Percentiles rank a stretch among this genome's conserved stretches.
Evolutionary conservation across 1,139 yeast species (phyloP).

Genomic region (Kodamaea suecica): DNA sequence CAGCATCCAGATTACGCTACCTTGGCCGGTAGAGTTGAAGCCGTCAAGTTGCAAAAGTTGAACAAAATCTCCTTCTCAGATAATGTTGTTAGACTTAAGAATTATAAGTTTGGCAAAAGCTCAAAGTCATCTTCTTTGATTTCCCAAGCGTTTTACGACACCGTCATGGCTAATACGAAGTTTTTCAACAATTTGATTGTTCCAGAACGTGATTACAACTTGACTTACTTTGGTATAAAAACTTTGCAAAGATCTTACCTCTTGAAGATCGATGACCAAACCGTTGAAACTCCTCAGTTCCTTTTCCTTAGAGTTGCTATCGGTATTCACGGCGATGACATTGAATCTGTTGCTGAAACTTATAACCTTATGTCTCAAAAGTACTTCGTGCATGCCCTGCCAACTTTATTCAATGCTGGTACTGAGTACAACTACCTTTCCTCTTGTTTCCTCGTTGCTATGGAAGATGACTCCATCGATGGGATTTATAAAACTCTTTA

Average conservation of each 20-base stretch:
- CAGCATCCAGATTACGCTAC: constrained; percentile 46
- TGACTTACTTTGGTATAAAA: constrained; percentile 84
- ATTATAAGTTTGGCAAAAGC: constrained; percentile 11
- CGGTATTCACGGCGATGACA: constrained; percentile 79
- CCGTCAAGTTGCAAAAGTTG: constrained; percentile 28
- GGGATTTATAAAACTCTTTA: constrained; percentile 86
- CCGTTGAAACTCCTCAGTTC: constrained; percentile 90
- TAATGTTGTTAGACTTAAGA: constrained; percentile 26
- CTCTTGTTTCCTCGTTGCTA: constrained; percentile 83
- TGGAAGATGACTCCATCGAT: constrained; percentile 88
- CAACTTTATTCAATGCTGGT: constrained; percentile 87
- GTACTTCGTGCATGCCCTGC: constrained; percentile 86
- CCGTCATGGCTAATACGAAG: constrained; percentile 30
- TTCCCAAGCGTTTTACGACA: constrained; percentile 27
- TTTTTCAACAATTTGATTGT: constrained; percentile 47
- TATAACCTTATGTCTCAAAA: constrained; percentile 82
- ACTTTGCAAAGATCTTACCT: constrained; percentile 83
- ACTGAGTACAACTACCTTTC: constrained; percentile 86
- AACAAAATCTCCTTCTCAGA: constrained; percentile 32
- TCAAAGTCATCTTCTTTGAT: constrained; percentile 18
- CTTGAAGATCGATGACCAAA: constrained; percentile 64
- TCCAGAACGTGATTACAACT: constrained; percentile 78
- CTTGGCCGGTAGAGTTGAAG: constrained; percentile 48
- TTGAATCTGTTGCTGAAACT: constrained; percentile 70
- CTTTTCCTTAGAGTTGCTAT: constrained; percentile 86